phyloP scores from a whole-genome alignment of 2,329 filamentous ascomycete genomes.

The Sarocladium kiliense region DNA sequence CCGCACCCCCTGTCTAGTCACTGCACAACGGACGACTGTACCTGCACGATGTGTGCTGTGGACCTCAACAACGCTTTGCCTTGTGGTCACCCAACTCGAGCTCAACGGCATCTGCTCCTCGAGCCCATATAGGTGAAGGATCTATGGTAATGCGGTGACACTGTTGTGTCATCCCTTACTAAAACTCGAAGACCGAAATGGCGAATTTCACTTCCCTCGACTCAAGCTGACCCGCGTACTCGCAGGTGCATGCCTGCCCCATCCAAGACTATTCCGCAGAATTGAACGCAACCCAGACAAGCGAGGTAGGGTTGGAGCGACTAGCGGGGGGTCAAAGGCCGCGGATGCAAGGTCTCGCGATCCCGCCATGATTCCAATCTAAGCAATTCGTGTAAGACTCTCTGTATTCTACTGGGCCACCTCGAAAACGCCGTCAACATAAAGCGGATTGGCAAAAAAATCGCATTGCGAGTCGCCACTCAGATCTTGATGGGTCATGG shows the following conservation, averaged over 20 bases:
- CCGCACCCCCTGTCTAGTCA: background rate
- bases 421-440: too few relatives aligned
- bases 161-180: constrained; percentile 1
- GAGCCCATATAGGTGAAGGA: background rate
- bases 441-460: too few relatives aligned
- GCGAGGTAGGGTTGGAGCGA: constrained; percentile 2
- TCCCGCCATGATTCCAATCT: constrained; percentile 6
- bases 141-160: background rate
- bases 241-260: background rate
- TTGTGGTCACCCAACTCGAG: background rate
- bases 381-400: constrained; percentile 4
- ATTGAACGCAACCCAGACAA: background rate
- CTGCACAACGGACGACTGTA: background rate
- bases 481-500: too few relatives aligned
- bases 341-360: constrained; percentile 5
- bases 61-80: background rate
- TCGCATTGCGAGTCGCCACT: too few relatives aligned
- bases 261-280: background rate
- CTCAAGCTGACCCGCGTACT: background rate
- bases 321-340: constrained; percentile 1
- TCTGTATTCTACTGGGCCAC: too few relatives aligned
- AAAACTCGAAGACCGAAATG: background rate
- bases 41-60: background rate
- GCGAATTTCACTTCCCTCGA: background rate
- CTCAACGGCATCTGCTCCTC: background rate